A percentile compares a stretch with the other conserved stretches of the same genome.
phyloP scores from a whole-genome alignment of 2,329 filamentous ascomycete genomes.

The Chaetomium strumarium region DNA sequence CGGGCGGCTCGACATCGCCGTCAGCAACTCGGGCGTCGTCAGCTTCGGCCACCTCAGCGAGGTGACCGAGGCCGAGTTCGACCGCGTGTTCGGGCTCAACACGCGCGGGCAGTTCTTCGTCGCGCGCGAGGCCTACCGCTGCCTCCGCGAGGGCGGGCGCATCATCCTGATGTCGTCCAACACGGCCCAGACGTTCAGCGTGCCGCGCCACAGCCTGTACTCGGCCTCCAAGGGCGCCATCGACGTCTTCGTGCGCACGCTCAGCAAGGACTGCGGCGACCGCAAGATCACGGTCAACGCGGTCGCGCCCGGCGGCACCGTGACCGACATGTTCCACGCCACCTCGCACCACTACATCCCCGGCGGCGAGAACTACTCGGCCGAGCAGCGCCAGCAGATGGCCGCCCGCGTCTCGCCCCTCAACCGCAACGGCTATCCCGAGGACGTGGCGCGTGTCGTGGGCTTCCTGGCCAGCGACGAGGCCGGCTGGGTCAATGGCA shows the following conservation, averaged over 20 bases:
- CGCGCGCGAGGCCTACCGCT: constrained; percentile 62
- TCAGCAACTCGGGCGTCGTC: constrained; percentile 65
- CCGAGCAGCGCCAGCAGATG: constrained; percentile 48
- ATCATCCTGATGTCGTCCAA: constrained; percentile 71
- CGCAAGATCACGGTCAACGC: constrained; percentile 60
- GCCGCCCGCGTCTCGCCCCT: constrained; percentile 59
- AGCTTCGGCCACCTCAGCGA: constrained; percentile 63
- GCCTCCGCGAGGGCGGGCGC: constrained; percentile 61
- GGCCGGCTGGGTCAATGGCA: constrained; percentile 43
- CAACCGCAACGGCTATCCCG: constrained; percentile 59
- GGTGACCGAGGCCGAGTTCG: constrained; percentile 62
- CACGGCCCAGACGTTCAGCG: constrained; percentile 59
- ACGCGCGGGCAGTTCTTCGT: constrained; percentile 67
- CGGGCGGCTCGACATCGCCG: constrained; percentile 63
- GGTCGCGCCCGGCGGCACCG: constrained; percentile 58
- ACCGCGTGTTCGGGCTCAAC: constrained; percentile 65
- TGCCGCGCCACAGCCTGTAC: constrained; percentile 69
- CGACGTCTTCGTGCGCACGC: constrained; percentile 69
- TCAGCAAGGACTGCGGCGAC: constrained; percentile 63
- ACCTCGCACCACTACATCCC: constrained; percentile 59
- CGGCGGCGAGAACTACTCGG: constrained; percentile 46
- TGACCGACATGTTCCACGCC: constrained; percentile 60
- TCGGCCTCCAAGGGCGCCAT: constrained; percentile 71
- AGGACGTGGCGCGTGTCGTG: constrained; percentile 62
- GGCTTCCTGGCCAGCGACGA: constrained; percentile 46